phyloP scores from a whole-genome alignment of 2,329 filamentous ascomycete species.

The Alternaria brassicicola region DNA sequence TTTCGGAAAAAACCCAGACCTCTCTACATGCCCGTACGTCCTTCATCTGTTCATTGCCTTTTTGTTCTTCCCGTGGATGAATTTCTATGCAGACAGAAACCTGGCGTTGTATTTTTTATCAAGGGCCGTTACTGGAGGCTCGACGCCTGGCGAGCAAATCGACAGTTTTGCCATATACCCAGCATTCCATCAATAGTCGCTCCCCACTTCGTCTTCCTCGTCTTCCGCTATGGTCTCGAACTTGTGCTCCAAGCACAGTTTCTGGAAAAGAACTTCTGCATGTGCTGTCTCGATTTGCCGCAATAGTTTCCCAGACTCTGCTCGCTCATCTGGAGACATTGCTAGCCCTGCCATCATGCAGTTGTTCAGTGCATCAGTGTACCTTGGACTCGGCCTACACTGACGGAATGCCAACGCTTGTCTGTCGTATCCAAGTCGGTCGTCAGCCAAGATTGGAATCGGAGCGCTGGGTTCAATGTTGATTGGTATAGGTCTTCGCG shows the following conservation, averaged over 20 bases:
- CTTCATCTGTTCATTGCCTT: background rate
- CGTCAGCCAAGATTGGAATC: background rate
- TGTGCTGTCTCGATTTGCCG: background rate
- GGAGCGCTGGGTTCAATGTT: conserved; percentile 10
- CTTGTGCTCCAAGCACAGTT: background rate
- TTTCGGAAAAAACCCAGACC: background rate
- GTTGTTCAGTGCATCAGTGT: conserved; percentile 23
- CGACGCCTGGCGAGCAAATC: background rate
- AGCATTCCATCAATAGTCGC: background rate
- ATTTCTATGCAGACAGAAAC: background rate
- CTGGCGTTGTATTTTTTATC: background rate
- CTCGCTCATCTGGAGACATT: conserved; percentile 12
- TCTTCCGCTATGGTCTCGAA: background rate
- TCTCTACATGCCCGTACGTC: background rate
- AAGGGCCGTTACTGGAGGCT: background rate
- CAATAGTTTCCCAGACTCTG: conserved; percentile 8
- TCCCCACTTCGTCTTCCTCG: background rate
- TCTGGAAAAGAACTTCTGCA: background rate
- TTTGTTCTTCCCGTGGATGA: background rate
- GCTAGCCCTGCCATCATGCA: conserved; percentile 21
- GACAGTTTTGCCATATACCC: background rate
- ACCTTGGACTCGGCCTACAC: conserved; percentile 18
- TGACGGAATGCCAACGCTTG: background rate
- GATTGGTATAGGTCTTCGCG: conserved; percentile 16
- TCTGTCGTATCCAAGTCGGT: background rate